Evolutionary conservation across 371 early-diverging fungal species (phyloP).

Genomic region (Syncephalis fuscata): DNA sequence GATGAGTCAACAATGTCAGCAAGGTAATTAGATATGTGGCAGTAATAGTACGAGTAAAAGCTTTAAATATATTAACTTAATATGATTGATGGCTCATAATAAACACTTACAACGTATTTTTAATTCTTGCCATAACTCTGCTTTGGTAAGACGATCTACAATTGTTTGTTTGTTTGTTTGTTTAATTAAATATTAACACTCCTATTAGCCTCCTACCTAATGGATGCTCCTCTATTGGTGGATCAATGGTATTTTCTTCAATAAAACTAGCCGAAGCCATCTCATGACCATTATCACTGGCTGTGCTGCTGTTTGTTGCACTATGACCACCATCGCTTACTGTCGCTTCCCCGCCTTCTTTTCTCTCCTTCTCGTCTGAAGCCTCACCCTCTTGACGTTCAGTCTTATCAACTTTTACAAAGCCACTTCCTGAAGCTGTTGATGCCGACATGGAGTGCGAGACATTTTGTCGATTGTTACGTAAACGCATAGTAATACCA

Average conservation of each 20-base stretch:
- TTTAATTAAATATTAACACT: too few relatives aligned
- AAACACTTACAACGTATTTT: constrained; percentile 58
- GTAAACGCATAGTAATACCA: constrained; percentile 3
- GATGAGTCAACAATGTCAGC: constrained; percentile 59
- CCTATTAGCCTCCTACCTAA: too few relatives aligned
- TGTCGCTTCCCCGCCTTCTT: too few relatives aligned
- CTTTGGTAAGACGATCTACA: constrained; percentile 35
- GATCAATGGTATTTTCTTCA: neutral
- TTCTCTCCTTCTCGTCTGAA: too few relatives aligned
- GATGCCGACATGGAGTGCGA: too few relatives aligned
- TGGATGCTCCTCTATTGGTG: neutral
- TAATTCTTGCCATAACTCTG: constrained; percentile 75
- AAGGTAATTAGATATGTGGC: constrained; percentile 67
- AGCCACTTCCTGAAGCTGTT: neutral
- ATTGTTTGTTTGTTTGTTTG: too few relatives aligned
- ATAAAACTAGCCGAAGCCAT: neutral
- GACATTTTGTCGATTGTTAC: too few relatives aligned
- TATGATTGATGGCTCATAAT: too few relatives aligned
- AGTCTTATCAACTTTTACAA: neutral
- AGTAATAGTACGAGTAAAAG: constrained; percentile 64
- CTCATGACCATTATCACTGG: neutral
- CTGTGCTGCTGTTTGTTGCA: neutral
- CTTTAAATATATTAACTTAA: too few relatives aligned
- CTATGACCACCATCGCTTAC: neutral
- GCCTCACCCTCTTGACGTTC: too few relatives aligned